Evolutionary conservation across 2,329 filamentous ascomycete species (phyloP), one percentile per base, ranked within the genome.

Genomic region (Dichotomopilus funicola): DNA sequence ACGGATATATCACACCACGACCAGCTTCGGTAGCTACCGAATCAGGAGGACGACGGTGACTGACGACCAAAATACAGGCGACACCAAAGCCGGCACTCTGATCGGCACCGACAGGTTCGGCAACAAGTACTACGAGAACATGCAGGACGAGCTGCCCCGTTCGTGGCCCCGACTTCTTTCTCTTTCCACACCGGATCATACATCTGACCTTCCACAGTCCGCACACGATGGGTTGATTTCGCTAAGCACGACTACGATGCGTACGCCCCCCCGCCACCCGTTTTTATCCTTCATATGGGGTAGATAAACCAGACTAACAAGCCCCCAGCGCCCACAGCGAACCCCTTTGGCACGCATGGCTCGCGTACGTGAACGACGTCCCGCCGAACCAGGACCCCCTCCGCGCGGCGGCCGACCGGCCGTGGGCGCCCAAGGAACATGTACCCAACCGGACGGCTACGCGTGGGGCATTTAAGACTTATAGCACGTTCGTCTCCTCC

Each of bases 81-180:
- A 99, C 76, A 99, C 94, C 74, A 99, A 99, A 78, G 85, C 88
- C 69, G 95, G 94, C 68, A 85, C 82, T 44, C 79, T 95, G 64
- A 83, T 99, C 63, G 94, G 87, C 66, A 82, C 77, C 68, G 94
- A 99, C 78, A 83, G 85, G 72, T 95, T 86, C 71, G 95, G 94
- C 73, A 99, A 99, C 84, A 97, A 96, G 78, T 99, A 81, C 81
- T 99, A 83, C 72, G 94, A 99, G 81, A 96, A 99, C 78, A 74
- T 27, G 19, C 19, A 95, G 71, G 91, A 97, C 71, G 94, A 99
- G 73, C 80, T 99, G 58, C 94, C 94, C 56, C 78, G 89, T 95
- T 78, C 70, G 87, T 38, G n/a, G n/a, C 63, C 7, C 4, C 9
- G 34, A 6, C 40, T 7, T n/a, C n/a, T 11, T 11, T 10, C 2